A percentile compares a stretch with the other conserved stretches of the same genome.
Evolutionary conservation across 345 rosid species (phyloP).

Genomic region (Brassica incana): DNA sequence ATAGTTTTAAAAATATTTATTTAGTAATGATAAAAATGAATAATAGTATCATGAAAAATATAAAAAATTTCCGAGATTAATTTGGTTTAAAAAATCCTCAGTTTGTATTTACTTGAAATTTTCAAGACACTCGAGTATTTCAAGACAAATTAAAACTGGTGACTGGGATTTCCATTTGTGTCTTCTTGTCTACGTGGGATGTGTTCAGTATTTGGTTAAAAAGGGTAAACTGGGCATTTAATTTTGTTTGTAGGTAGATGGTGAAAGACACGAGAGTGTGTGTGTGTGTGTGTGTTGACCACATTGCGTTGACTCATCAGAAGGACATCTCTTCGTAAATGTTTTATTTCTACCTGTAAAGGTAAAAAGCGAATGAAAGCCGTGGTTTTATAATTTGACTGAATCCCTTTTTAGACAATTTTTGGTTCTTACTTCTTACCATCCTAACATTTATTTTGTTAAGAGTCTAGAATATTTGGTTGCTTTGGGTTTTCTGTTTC

Average conservation of each 20-base stretch:
- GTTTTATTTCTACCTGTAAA: not conserved
- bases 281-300: conserved; percentile 24
- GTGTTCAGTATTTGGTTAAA: conserved; percentile 42
- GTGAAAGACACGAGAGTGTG: conserved; percentile 22
- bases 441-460: not conserved
- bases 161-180: conserved; percentile 51
- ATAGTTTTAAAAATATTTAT: too few species aligned
- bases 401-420: conserved; percentile 1
- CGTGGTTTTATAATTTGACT: conserved; percentile 19
- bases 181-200: conserved; percentile 51
- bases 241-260: conserved; percentile 29
- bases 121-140: not conserved
- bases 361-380: not conserved
- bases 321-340: not conserved
- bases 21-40: too few species aligned
- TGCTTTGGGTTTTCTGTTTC: not conserved
- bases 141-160: not conserved
- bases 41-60: too few species aligned
- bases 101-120: not conserved
- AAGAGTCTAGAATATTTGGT: not conserved
- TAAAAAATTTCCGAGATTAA: too few species aligned
- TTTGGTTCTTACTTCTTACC: conserved; percentile 16
- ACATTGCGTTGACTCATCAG: conserved; percentile 14
- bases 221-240: conserved; percentile 59
- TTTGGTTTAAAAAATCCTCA: not conserved